Evolutionary conservation across 106 monocot genomes (phyloP), one percentile per base, ranked within the genome.

Genomic region (Acorus calamus): DNA sequence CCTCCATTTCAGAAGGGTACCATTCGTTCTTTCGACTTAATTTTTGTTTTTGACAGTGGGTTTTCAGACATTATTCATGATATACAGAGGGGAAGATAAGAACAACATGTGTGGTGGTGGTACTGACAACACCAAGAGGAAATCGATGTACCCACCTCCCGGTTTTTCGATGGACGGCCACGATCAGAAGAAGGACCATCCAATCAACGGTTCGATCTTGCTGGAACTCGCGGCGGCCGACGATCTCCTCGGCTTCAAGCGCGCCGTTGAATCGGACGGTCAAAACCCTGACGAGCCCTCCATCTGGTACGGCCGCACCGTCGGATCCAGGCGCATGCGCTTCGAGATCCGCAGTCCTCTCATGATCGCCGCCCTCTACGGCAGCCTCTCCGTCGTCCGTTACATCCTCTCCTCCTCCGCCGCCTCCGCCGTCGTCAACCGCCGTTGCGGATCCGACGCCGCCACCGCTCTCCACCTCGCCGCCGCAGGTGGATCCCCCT

Each of bases 171-270:
- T 28, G 28, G 28, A 28, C 28, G 28, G 28, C 28, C 28, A 28
- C 28, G 28, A 28, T 28, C 28, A 28, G 28, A 28, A 28, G 28
- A 28, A 28, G 28, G 28, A 28, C 28, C 0, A 28, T 28, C 28
- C 28, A 28, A 28, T 28, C 28, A 28, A 28, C 28, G 55, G 47
- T 5, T 45, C 57, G 0, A 50, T 82, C 1, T 70, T 94, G 6
- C 79, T 94, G 14, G 94, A 94, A 41, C 65, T 83, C 9, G 71
- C 94, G 11, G 87, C 92, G 3, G 60, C 81, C 43, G 92, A 92
- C 57, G 88, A 92, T 50, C 54, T 92, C 11, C 28, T 61, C 0
- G 71, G 69, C 10, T 77, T 84, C 82, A 63, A 73, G 46, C 68
- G 59, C 46, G 73, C 73, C 2, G 64, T 83, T 49, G 87, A 91